phyloP scores from a whole-genome alignment of 2,329 filamentous ascomycete genomes.

The Aspergillus pseudoviridinutans region DNA sequence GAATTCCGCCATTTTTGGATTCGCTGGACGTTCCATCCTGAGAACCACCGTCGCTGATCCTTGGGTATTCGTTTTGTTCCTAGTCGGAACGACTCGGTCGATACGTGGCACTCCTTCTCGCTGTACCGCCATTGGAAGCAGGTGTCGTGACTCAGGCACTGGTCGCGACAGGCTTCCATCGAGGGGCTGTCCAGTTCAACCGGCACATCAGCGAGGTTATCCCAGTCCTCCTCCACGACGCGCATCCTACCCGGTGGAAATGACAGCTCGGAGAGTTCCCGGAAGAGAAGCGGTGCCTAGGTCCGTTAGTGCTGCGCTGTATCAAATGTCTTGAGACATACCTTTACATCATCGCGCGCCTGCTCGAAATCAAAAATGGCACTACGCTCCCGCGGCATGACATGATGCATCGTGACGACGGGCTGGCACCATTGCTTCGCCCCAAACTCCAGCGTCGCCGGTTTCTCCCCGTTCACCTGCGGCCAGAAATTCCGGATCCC shows the following conservation, averaged over 20 bases:
- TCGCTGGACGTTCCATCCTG: conserved; percentile 11
- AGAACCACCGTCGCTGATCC: conserved; percentile 5
- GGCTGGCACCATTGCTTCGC: conserved; percentile 53
- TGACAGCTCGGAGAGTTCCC: conserved; percentile 50
- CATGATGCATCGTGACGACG: conserved; percentile 56
- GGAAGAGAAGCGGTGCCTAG: conserved; percentile 45
- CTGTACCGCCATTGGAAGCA: conserved; percentile 35
- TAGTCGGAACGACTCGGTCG: conserved; percentile 9
- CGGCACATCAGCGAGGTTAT: conserved; percentile 49
- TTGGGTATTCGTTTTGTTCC: conserved; percentile 5
- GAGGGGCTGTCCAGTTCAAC: conserved; percentile 35
- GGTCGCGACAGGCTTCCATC: conserved; percentile 46
- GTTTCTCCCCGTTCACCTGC: conserved; percentile 55
- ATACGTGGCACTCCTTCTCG: conserved; percentile 7
- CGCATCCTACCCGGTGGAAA: conserved; percentile 41
- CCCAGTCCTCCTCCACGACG: conserved; percentile 47
- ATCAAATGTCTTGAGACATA: not conserved
- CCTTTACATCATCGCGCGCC: conserved; percentile 27
- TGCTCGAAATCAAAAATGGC: conserved; percentile 53
- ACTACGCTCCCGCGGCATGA: conserved; percentile 50
- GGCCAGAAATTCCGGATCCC: conserved; percentile 44
- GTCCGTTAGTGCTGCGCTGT: not conserved
- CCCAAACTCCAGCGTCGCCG: conserved; percentile 46
- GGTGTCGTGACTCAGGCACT: conserved; percentile 39
- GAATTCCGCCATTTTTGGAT: conserved; percentile 9